A percentile compares a stretch with the other conserved stretches of the same genome.
phyloP scores from a whole-genome alignment of 176 grass and related monocot species.

The Sorghum bicolor region Sorghum_bicolor_NCBIv3 NC_012879.2:16882501-16883000 shows the following conservation, averaged over 20 bases:
- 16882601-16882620: conserved; percentile 33
- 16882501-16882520: conserved; percentile 30
- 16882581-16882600: conserved; percentile 68
- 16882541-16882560: conserved; percentile 50
- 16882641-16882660: conserved; percentile 36
- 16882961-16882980: too few species aligned
- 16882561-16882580: conserved; percentile 67
- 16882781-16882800: conserved; percentile 66
- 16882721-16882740: conserved; percentile 58
- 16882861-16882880: too few species aligned
- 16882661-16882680: conserved; percentile 53
- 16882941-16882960: too few species aligned
- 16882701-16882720: conserved; percentile 39
- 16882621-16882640: conserved; percentile 65
- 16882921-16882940: too few species aligned
- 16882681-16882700: conserved; percentile 30
- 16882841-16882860: too few species aligned
- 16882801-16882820: too few species aligned
- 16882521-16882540: conserved; percentile 48
- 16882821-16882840: too few species aligned
- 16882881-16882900: too few species aligned
- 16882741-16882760: conserved; percentile 61
- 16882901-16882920: too few species aligned
- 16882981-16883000: too few species aligned
- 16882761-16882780: conserved; percentile 44